phyloP scores from a whole-genome alignment of 2,329 filamentous ascomycete genomes.

The Colletotrichum zoysiae region DNA sequence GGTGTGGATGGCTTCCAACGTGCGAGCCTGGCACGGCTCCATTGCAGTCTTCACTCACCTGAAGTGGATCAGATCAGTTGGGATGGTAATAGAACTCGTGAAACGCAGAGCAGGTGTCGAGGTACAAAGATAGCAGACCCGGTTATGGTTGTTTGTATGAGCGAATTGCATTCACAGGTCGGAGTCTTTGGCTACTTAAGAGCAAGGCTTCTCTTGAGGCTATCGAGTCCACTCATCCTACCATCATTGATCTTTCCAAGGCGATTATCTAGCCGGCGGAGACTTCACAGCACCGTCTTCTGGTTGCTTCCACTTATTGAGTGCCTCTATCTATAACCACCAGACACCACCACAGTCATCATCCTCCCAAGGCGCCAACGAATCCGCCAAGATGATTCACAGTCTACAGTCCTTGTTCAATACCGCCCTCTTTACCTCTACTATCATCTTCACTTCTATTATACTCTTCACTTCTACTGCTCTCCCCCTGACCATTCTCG shows the following conservation, averaged over 20 bases:
- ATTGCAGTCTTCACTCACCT: not conserved
- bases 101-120: not conserved
- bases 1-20: no score
- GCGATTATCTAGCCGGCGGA: not conserved
- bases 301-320: not conserved
- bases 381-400: not conserved
- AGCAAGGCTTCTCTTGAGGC: not conserved
- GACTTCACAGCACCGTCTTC: no score
- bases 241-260: not conserved
- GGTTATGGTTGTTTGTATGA: not conserved
- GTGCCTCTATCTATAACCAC: not conserved
- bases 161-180: no score
- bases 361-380: not conserved
- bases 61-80: no score
- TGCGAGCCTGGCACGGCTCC: no score
- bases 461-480: not conserved
- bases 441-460: not conserved
- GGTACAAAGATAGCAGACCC: not conserved
- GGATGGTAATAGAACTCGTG: not conserved
- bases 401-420: not conserved
- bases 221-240: no score
- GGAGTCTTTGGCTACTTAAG: not conserved
- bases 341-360: not conserved
- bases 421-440: not conserved
- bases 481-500: not conserved